A percentile compares a stretch with the other conserved stretches of the same genome.
Conservation (phyloP, 2,329 filamentous ascomycete species). For the Pezizomycotina sp. region DNA sequence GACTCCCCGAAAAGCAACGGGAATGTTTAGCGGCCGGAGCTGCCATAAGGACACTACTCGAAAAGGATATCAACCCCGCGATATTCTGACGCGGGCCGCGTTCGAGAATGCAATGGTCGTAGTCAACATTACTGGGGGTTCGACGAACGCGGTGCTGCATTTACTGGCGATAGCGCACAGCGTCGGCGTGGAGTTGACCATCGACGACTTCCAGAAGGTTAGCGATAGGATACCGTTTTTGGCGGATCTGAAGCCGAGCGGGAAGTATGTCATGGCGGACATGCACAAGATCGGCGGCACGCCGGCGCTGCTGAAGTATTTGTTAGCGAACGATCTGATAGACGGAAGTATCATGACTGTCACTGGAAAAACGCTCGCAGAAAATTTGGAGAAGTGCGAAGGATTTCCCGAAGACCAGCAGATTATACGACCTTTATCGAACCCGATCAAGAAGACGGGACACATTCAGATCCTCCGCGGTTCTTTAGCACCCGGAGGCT, state of each 20-base stretch:
- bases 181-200: constrained; percentile 63
- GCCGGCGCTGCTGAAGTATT: constrained; percentile 41
- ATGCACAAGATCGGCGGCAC: constrained; percentile 42
- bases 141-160: constrained; percentile 73
- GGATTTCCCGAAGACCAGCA: constrained; percentile 53
- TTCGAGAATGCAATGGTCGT: constrained; percentile 77
- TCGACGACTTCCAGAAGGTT: constrained; percentile 73
- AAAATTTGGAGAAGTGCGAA: constrained; percentile 42
- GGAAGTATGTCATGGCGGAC: constrained; percentile 46
- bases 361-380: constrained; percentile 41
- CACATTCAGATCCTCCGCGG: constrained; percentile 59
- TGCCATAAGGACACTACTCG: constrained; percentile 57
- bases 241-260: constrained; percentile 66
- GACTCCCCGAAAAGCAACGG: constrained; percentile 52
- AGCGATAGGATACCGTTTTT: constrained; percentile 65
- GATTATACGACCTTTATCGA: constrained; percentile 50
- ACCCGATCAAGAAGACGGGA: constrained; percentile 54
- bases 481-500: constrained; percentile 50
- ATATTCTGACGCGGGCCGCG: constrained; percentile 63
- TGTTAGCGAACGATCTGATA: constrained; percentile 42
- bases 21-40: constrained; percentile 58
- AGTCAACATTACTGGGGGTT: constrained; percentile 66
- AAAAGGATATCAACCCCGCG: constrained; percentile 61
- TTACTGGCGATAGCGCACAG: constrained; percentile 69
- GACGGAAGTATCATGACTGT: constrained; percentile 45